Evolutionary conservation across 176 grass and related monocot species (phyloP), one percentile per base, ranked within the genome.

Genomic region (Oryza brachyantha): DNA sequence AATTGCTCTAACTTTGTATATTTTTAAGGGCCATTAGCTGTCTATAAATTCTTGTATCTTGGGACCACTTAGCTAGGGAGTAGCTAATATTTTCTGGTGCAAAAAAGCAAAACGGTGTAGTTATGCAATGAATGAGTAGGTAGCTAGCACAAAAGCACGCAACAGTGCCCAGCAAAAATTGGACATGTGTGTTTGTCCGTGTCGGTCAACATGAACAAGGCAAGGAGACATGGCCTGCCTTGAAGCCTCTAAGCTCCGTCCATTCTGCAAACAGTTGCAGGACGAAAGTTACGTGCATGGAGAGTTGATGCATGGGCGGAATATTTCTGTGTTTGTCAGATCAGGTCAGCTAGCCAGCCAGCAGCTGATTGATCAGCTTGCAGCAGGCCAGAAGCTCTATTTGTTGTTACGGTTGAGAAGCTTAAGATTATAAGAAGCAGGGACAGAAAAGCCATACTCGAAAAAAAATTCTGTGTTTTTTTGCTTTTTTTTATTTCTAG

Each of bases 281-380:
- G 59, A 19, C 3, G 68, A 46, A 29, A 29, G 70, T 50, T 72
- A 8, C 29, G 29, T 71, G 19, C 78, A 80, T 40, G 34, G 39
- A 72, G 74, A 62, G 16, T 45, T 59, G 29, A 66, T 66, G 61
- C 79, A 64, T 65, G 41, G 61, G 48, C 52, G 69, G 81, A 88
- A 88, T 83, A 88, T 88, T 75, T 84, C 69, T 68, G 68, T 66
- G 59, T 61, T 50, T 39, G 80, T 48, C 80, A 79, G 74, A 32
- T 74, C 39, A 58, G 58, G 59, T 66, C 68, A 73, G 29, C 68
- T 66, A 12, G 62, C 36, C 43, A n/a, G n/a, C n/a, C n/a, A n/a
- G n/a, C 52, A 11, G 39, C 52, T 57, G 52, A 57, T 57, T 57
- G 52, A 55, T 55, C 52, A 57, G 21, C n/a, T n/a, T n/a, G n/a